These are phyloP conservation scores for Cadophora luteo-olivacea DNA, from an alignment of 2,329 filamentous ascomycete genomes.

Conservation along the genomic window DNA sequence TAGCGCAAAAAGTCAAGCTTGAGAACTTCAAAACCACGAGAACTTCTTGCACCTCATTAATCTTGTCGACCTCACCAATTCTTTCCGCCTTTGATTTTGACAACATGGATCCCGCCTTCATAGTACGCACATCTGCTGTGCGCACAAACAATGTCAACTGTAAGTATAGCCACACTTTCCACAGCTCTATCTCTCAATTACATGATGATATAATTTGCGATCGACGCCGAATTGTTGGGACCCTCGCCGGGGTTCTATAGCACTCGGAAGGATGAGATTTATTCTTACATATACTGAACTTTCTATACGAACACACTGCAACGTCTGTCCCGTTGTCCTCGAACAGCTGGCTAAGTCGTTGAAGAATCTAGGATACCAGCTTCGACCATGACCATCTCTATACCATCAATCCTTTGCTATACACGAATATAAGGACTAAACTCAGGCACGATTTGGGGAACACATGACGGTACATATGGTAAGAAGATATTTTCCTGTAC, in stretches of 20 bases:
- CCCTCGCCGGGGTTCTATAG: constrained; percentile 91
- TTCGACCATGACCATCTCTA: not conserved
- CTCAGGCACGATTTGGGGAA: not conserved
- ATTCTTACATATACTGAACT: constrained; percentile 99
- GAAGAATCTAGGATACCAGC: constrained; percentile 9
- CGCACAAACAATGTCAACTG: not conserved
- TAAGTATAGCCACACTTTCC: constrained; percentile 19
- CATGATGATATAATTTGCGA: constrained; percentile 99
- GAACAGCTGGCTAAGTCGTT: constrained; percentile 15
- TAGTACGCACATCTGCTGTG: too few species aligned
- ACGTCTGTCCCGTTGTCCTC: not conserved
- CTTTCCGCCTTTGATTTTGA: not conserved
- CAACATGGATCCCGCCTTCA: not conserved
- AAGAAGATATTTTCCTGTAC: constrained; percentile 21
- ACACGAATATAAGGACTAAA: not conserved
- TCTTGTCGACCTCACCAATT: not conserved
- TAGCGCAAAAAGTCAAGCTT: constrained; percentile 8
- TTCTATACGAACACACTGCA: constrained; percentile 27
- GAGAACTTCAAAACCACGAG: constrained; percentile 26
- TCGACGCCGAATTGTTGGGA: constrained; percentile 83
- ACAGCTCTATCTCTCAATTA: constrained; percentile 32
- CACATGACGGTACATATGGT: constrained; percentile 22
- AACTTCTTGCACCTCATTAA: constrained; percentile 19
- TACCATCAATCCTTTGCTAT: not conserved
- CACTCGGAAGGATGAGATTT: constrained; percentile 82